Base-by-base conservation (phyloP, 169 alveolate species). In the Eimeria sp. region DNA sequence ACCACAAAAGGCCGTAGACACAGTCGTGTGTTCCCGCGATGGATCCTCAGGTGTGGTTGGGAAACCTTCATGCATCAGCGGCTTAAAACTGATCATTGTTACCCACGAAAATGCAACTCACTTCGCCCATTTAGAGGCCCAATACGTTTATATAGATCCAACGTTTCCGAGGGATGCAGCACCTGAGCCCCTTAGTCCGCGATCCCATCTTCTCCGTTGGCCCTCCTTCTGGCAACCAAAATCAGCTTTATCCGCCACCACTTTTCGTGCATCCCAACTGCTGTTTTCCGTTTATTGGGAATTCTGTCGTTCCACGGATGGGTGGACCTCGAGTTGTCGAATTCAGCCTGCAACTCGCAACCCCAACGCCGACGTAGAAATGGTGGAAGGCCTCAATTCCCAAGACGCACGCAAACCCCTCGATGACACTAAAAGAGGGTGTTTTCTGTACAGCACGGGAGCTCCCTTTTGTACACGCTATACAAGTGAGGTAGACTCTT, bases 1-100 rank as follows among this genome's bases (percentile, higher is more conserved):
- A 14, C 54, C 30, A 73, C 83, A 30, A 40, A 73, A 73, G 16
- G 83, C 30, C 57, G 14, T 16, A 73, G 83, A 73, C 83, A 73
- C 83, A 51, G 83, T 40, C 57, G 83, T 51, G 83, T 73, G 83
- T 51, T 73, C 30, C 54, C 40, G 57, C 54, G 57, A n/a, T 73
- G 83, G 83, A 40, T 40, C 57, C 83, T 43, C 27, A 14, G 57
- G 30, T 73, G 57, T 3, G 83, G 13, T 3, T 4, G 83, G 57
- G 16, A 34, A 57, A 43, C 51, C 83, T 0, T 14, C 83, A 4
- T 6, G 13, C 83, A 73, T 4, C 57, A 18, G 57, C 45, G 16
- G 27, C 30, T 1, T 10, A 40, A 22, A 16, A 34, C 80, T 9
- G 4, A 30, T 0, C 57, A 13, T 40, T 40, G 30, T 11, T 34